A percentile compares a stretch with the other conserved stretches of the same genome.
Evolutionary conservation across 306 rosid species (phyloP).

Genomic region (Sechiopsis laciniata): DNA sequence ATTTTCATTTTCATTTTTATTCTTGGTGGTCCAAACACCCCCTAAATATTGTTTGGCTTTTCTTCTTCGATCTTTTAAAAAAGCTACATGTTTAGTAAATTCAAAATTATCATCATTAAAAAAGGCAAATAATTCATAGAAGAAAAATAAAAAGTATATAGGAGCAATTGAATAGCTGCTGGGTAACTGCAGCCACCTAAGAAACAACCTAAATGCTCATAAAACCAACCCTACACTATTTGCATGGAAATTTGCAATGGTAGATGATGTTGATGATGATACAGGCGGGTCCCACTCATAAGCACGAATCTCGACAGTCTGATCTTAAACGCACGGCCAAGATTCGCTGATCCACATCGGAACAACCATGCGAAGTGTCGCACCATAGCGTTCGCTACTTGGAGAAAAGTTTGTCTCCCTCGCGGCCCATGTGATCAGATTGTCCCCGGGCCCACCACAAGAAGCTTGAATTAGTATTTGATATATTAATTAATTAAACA

Average conservation of each 20-base stretch:
- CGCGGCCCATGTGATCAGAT: slow-evolving; percentile 8
- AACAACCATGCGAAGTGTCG: background rate
- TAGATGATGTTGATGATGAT: background rate
- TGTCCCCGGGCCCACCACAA: background rate
- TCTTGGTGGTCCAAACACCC: no score
- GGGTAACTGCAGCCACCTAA: slow-evolving; percentile 19
- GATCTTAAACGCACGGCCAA: background rate
- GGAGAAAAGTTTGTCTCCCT: background rate
- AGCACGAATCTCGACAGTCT: slow-evolving; percentile 2
- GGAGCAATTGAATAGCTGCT: slow-evolving; percentile 8
- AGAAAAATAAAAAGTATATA: background rate
- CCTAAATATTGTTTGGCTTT: no score
- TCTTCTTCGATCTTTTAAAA: background rate
- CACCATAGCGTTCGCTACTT: slow-evolving; percentile 1
- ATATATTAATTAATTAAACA: no score
- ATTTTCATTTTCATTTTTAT: no score
- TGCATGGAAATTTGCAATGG: slow-evolving; percentile 19
- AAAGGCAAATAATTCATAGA: background rate
- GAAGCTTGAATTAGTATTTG: background rate
- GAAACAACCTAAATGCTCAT: slow-evolving; percentile 3
- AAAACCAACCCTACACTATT: background rate
- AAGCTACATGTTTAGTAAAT: background rate
- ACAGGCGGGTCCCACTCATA: slow-evolving; percentile 2
- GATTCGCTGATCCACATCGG: slow-evolving; percentile 2
- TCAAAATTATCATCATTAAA: background rate